Evolutionary conservation across 1,139 yeast genomes (phyloP), one percentile per base, ranked within the genome.

Genomic region (Debaryomycetaceae sp.): DNA sequence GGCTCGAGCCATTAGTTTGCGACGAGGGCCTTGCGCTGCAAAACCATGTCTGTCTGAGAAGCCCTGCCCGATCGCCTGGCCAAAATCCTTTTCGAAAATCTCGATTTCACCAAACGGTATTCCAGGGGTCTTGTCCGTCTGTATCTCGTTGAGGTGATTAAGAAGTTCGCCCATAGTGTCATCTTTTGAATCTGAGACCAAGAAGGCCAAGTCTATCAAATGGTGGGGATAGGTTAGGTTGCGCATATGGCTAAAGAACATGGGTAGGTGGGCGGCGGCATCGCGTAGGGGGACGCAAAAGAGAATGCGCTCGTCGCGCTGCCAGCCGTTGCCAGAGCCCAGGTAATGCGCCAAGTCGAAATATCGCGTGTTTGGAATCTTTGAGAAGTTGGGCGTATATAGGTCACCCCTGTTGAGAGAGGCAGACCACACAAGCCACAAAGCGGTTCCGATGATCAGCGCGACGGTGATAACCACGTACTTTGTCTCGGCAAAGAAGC

Each of bases 201-300:
- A 54, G 43, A 72, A 72, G 22, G 77, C 76, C 38, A 72, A 53
- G 43, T 72, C 78, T 27, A 72, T 68, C 36, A 71, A 51, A 38
- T 64, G 51, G 44, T 72, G 77, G 10, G 77, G 77, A 40, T 71
- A 72, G 3, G 76, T 66, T 47, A 72, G 55, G 47, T 71, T 71
- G 36, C 47, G 54, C 73, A 72, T 62, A 41, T 70, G 76, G 18
- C 66, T 59, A 39, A 72, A 72, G 41, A 71, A 71, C 78, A 71
- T 72, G 21, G 77, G 77, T 41, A 72, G 56, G 44, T 71, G 77
- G n/a, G 69, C 63, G 4, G 75, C 70, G 2, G 78, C 78, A 44
- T 72, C 77, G 52, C 78, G 53, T 38, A 72, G 54, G 1, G 78
- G 78, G 4, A 72, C 77, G 39, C 76, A 68, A 40, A 72, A 68